Conservation (phyloP, 257 asterid species). For the Primulina tabacum region DNA sequence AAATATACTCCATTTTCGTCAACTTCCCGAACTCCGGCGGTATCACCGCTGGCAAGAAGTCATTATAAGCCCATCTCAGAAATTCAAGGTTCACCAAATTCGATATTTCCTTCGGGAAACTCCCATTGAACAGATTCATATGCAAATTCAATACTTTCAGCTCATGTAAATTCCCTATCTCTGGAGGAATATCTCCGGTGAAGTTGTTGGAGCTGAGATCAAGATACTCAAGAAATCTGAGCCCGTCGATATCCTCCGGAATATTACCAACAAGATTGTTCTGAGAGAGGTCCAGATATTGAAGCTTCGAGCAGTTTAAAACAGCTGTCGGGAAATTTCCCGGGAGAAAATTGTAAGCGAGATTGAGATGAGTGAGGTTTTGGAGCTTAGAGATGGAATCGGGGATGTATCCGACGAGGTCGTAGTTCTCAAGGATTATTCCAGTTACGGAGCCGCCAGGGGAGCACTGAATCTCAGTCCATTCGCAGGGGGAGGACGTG, state of each 20-base stretch:
- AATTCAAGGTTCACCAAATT: constrained; percentile 56
- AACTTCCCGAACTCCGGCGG: constrained; percentile 63
- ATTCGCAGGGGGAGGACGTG: constrained; percentile 45
- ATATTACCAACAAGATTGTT: constrained; percentile 54
- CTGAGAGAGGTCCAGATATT: constrained; percentile 54
- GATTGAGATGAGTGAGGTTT: constrained; percentile 48
- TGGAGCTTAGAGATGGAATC: constrained; percentile 1
- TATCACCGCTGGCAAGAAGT: constrained; percentile 45
- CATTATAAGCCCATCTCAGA: constrained; percentile 51
- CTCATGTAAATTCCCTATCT: constrained; percentile 52
- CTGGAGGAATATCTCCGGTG: constrained; percentile 77
- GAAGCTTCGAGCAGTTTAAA: constrained; percentile 53
- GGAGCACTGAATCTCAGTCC: constrained; percentile 46
- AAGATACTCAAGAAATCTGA: constrained; percentile 42
- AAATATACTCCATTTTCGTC: constrained; percentile 38
- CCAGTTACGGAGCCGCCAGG: constrained; percentile 28
- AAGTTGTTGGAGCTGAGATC: constrained; percentile 62
- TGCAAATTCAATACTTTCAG: constrained; percentile 34
- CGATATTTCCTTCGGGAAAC: constrained; percentile 62
- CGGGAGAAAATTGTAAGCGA: constrained; percentile 37
- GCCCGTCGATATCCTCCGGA: constrained; percentile 50
- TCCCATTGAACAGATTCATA: constrained; percentile 57
- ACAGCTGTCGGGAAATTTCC: constrained; percentile 53
- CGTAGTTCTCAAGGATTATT: too few relatives aligned
- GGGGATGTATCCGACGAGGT: too few relatives aligned